phyloP scores from a whole-genome alignment of 1,284 basidiomycete genomes.

The Microbotryum lychnidis-dioicae region DNA sequence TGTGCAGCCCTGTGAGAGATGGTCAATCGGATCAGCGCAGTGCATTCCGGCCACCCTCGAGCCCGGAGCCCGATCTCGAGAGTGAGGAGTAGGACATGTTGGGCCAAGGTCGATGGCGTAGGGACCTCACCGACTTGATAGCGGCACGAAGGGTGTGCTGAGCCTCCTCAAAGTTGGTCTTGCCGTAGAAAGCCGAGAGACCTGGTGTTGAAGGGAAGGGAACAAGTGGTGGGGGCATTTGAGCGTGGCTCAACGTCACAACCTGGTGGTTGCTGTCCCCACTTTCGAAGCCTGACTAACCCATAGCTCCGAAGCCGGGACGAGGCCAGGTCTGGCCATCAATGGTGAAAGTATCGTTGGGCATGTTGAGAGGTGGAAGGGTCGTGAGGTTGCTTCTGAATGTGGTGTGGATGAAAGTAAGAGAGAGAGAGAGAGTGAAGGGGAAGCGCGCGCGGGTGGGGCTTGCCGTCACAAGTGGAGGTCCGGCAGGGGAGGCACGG shows the following conservation, averaged over 20 bases:
- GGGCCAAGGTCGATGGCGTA: neutral
- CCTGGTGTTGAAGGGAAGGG: neutral
- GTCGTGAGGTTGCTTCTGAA: neutral
- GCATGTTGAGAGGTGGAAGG: neutral
- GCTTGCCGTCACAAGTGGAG: too few species aligned
- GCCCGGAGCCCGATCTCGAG: neutral
- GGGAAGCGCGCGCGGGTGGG: too few species aligned
- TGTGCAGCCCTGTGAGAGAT: conserved; percentile 11
- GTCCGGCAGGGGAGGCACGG: too few species aligned
- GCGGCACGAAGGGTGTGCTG: conserved; percentile 24
- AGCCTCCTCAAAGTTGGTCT: conserved; percentile 11
- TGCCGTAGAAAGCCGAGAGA: conserved; percentile 24
- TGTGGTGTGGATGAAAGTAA: too few species aligned
- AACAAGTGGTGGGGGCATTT: neutral
- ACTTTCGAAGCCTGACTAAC: neutral
- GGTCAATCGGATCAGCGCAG: neutral
- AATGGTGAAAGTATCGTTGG: conserved; percentile 3
- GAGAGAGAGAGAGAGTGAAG: too few species aligned
- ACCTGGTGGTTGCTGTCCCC: neutral
- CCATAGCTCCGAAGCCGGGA: conserved; percentile 18
- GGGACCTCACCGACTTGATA: conserved; percentile 19
- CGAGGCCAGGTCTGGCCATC: conserved; percentile 5
- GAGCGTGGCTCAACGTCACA: neutral
- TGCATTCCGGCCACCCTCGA: neutral
- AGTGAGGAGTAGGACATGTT: neutral